Evolutionary conservation across 805 yeast genomes (phyloP).

Genomic region (Cyberlindnera sargentensis): DNA sequence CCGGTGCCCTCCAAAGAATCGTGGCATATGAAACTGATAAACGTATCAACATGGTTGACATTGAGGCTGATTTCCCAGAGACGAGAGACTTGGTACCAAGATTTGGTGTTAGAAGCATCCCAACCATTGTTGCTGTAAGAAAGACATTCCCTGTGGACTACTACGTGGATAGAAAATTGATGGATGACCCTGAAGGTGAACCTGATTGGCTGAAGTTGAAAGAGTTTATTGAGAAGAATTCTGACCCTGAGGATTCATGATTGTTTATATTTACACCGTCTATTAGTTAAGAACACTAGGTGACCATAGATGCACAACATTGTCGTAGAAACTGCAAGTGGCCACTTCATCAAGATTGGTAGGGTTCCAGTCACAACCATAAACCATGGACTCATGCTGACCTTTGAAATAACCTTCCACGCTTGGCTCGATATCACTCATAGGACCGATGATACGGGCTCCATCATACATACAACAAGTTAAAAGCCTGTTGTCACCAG

Average conservation of each 20-base stretch:
- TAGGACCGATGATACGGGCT: conserved; percentile 55
- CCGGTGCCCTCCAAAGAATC: conserved; percentile 51
- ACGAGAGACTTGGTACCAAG: conserved; percentile 51
- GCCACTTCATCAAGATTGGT: conserved; percentile 40
- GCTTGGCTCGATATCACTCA: conserved; percentile 17
- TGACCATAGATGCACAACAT: conserved; percentile 71
- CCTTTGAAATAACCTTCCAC: conserved; percentile 44
- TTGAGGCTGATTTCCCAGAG: conserved; percentile 55
- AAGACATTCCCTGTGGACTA: conserved; percentile 52
- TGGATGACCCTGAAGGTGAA: conserved; percentile 25
- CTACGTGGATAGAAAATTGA: conserved; percentile 24
- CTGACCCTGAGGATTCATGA: conserved; percentile 24
- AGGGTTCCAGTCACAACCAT: conserved; percentile 85
- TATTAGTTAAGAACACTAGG: conserved; percentile 1
- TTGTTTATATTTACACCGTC: no score
- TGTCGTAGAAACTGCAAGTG: conserved; percentile 91
- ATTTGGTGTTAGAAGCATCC: conserved; percentile 51
- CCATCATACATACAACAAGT: conserved; percentile 97
- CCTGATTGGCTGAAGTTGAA: conserved; percentile 39
- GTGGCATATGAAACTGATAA: conserved; percentile 42
- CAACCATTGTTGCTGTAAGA: conserved; percentile 58
- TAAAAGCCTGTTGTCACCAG: conserved; percentile 42
- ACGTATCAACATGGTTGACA: conserved; percentile 57
- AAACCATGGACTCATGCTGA: conserved; percentile 88
- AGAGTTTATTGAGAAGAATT: conserved; percentile 36